phyloP scores from a whole-genome alignment of 495 filamentous ascomycete species.

The Tuber umbilicatum region DNA sequence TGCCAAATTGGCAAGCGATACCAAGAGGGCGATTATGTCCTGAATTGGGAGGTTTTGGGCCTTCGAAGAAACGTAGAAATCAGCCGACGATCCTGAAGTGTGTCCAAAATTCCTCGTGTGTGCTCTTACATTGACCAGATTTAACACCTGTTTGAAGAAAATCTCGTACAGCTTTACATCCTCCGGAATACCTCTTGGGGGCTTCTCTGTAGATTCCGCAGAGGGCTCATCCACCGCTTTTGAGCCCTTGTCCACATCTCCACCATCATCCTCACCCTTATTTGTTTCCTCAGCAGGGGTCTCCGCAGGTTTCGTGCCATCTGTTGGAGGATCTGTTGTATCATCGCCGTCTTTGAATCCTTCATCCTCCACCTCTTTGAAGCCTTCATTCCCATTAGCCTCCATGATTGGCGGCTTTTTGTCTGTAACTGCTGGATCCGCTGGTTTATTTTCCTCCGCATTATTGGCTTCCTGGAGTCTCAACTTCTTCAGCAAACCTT shows the following conservation, averaged over 20 bases:
- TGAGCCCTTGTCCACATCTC: slow-evolving; percentile 45
- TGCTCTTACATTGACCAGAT: slow-evolving; percentile 60
- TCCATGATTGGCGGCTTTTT: slow-evolving; percentile 38
- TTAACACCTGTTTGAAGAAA: slow-evolving; percentile 93
- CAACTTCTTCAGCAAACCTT: slow-evolving; percentile 67
- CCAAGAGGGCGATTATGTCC: slow-evolving; percentile 85
- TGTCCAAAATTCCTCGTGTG: slow-evolving; percentile 41
- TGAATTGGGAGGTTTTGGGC: slow-evolving; percentile 85
- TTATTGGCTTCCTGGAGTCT: slow-evolving; percentile 53
- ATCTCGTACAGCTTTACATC: slow-evolving; percentile 92
- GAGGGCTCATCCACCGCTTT: slow-evolving; percentile 6
- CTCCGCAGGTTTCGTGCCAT: slow-evolving; percentile 42
- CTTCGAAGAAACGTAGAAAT: slow-evolving; percentile 46
- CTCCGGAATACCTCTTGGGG: slow-evolving; percentile 62
- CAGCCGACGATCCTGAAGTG: slow-evolving; percentile 36
- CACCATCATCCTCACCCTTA: slow-evolving; percentile 33
- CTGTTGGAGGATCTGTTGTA: slow-evolving; percentile 42
- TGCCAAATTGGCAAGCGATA: slow-evolving; percentile 85
- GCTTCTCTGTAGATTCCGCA: slow-evolving; percentile 46
- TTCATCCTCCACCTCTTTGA: slow-evolving; percentile 21
- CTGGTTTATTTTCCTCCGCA: slow-evolving; percentile 38
- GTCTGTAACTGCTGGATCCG: slow-evolving; percentile 6
- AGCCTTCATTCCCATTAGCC: slow-evolving; percentile 44
- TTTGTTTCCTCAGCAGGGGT: slow-evolving; percentile 41
- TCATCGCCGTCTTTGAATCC: slow-evolving; percentile 42